Evolutionary conservation across 1,284 basidiomycete species (phyloP).

Genomic region (Sanghuangporus sanghuang): DNA sequence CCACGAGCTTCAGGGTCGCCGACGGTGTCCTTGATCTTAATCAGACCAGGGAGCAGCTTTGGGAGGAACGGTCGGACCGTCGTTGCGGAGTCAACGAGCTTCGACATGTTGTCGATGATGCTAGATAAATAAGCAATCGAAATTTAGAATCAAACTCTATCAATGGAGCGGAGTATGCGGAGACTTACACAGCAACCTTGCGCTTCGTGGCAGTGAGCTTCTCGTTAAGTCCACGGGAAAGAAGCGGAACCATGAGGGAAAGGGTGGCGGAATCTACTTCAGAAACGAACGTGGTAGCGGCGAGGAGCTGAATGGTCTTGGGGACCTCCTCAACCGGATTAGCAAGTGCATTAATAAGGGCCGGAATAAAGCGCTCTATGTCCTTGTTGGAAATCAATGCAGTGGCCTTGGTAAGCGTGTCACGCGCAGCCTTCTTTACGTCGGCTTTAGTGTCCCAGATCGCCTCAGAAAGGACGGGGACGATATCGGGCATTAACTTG

Average conservation of each 20-base stretch:
- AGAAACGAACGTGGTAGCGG: constrained; percentile 99
- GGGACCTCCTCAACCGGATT: constrained; percentile 99
- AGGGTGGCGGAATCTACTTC: constrained; percentile 99
- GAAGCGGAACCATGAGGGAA: constrained; percentile 97
- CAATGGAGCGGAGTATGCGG: constrained; percentile 15
- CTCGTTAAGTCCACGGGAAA: constrained; percentile 93
- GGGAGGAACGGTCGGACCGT: constrained; percentile 96
- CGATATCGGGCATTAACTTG: constrained; percentile 92
- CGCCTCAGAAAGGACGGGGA: constrained; percentile 91
- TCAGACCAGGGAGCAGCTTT: constrained; percentile 88
- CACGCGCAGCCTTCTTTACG: constrained; percentile 98
- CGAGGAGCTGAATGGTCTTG: constrained; percentile 93
- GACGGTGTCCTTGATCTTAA: constrained; percentile 90
- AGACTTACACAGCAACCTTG: constrained; percentile 86
- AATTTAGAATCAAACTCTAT: constrained; percentile 14
- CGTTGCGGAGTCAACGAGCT: constrained; percentile 93
- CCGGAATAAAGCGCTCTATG: constrained; percentile 97
- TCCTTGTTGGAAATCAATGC: constrained; percentile 99
- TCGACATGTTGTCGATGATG: constrained; percentile 98
- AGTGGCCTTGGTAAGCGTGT: constrained; percentile 89
- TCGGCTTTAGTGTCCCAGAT: constrained; percentile 99
- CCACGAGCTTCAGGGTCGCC: constrained; percentile 95
- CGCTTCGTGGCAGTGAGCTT: constrained; percentile 95
- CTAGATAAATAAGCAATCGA: constrained; percentile 32
- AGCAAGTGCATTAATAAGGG: constrained; percentile 94